phyloP scores from a whole-genome alignment of 106 monocot genomes.

The Platanthera guangdongensis region DNA sequence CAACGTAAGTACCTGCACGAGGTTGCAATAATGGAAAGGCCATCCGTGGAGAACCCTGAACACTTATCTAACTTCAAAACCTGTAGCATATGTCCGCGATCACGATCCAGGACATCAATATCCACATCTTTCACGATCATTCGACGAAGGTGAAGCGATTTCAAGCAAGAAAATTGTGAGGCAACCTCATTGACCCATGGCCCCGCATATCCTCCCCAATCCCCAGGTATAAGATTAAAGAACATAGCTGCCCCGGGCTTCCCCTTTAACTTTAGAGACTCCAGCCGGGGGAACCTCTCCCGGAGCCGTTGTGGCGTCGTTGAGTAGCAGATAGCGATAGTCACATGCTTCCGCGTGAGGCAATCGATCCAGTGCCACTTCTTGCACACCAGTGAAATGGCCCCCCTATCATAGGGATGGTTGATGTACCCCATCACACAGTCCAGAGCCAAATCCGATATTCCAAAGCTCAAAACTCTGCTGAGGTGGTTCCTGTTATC shows the following conservation, averaged over 20 bases:
- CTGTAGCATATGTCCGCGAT: constrained; percentile 43
- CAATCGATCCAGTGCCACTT: constrained; percentile 63
- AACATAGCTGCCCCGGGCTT: constrained; percentile 96
- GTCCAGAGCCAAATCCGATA: constrained; percentile 60
- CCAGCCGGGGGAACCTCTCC: constrained; percentile 64
- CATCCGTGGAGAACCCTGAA: constrained; percentile 79
- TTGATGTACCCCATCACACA: constrained; percentile 71
- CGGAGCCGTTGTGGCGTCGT: constrained; percentile 55
- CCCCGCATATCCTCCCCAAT: constrained; percentile 83
- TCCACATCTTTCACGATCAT: constrained; percentile 76
- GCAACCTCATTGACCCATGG: constrained; percentile 73
- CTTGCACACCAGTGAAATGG: constrained; percentile 72
- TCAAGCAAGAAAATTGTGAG: constrained; percentile 43
- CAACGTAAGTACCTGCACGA: constrained; percentile 69
- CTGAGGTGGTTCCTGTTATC: constrained; percentile 11
- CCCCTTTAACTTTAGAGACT: constrained; percentile 84
- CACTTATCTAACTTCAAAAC: constrained; percentile 85
- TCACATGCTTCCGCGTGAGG: constrained; percentile 74
- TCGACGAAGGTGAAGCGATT: constrained; percentile 62
- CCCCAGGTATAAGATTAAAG: constrained; percentile 83
- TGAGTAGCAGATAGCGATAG: constrained; percentile 86
- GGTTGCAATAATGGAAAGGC: constrained; percentile 45
- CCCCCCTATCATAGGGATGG: constrained; percentile 66
- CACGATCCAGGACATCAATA: constrained; percentile 36
- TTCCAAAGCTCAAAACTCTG: constrained; percentile 28